Conservation (phyloP, 306 rosid species). For the Rosa rugosa region DNA sequence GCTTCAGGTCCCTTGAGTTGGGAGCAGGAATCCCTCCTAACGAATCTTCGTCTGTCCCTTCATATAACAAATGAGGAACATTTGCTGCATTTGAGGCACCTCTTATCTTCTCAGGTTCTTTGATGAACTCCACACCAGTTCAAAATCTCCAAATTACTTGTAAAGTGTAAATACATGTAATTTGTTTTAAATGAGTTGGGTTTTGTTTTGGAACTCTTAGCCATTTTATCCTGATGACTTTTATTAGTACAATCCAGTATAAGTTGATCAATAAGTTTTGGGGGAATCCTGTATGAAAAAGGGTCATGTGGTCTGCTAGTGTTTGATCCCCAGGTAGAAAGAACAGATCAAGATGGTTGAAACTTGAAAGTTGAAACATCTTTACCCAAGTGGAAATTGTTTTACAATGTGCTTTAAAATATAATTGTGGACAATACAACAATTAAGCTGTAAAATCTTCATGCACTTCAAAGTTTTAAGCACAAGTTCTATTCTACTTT, state of each 20-base stretch:
- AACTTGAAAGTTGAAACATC: background rate
- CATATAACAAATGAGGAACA: constrained; percentile 36
- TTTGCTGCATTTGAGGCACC: constrained; percentile 29
- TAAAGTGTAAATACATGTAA: constrained; percentile 20
- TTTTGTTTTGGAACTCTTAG: background rate
- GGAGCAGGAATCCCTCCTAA: constrained; percentile 37
- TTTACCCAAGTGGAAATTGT: background rate
- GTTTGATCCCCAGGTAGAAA: background rate
- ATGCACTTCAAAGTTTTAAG: too few species aligned
- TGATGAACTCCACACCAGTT: constrained; percentile 7
- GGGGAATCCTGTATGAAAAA: background rate
- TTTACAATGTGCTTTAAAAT: background rate
- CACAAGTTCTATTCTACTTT: too few species aligned
- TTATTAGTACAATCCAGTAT: background rate
- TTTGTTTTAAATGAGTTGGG: background rate
- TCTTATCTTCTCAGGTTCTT: constrained; percentile 24
- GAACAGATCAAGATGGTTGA: too few species aligned
- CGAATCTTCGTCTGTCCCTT: constrained; percentile 33
- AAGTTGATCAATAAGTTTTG: too few species aligned
- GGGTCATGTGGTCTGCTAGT: background rate
- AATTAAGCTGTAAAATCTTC: too few species aligned
- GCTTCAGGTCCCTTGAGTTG: constrained; percentile 40
- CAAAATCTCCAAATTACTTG: background rate
- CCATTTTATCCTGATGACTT: background rate
- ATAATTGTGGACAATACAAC: too few species aligned